These are phyloP conservation scores for Debaryomycetaceae sp. DNA, from an alignment of 1,139 yeast species.

Conservation along the genomic window DNA sequence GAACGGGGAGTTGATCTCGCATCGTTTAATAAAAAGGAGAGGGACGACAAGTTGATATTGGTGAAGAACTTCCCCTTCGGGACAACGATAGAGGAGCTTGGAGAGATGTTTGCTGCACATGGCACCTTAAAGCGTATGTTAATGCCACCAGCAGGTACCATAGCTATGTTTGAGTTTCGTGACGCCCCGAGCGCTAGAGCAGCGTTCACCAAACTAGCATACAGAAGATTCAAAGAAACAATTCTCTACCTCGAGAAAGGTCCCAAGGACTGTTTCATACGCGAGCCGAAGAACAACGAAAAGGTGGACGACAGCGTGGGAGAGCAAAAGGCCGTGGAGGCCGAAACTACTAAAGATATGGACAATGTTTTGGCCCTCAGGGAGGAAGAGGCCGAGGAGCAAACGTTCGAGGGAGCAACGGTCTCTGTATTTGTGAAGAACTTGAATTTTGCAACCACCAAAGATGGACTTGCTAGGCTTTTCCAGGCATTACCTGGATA, in stretches of 20 bases:
- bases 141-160: conserved; percentile 97
- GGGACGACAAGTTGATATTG: conserved; percentile 77
- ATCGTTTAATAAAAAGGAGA: conserved; percentile 65
- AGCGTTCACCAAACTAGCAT: conserved; percentile 86
- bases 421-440: conserved; percentile 90
- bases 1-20: conserved; percentile 79
- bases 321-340: conserved; percentile 26
- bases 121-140: conserved; percentile 79
- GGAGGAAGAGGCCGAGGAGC: conserved; percentile 37
- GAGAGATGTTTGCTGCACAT: conserved; percentile 73
- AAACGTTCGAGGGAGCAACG: conserved; percentile 59
- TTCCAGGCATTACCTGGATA: conserved; percentile 78
- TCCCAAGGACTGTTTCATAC: conserved; percentile 74
- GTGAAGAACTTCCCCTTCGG: conserved; percentile 91
- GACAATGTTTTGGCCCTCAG: conserved; percentile 2
- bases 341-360: conserved; percentile 16
- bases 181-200: conserved; percentile 82
- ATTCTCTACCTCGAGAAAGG: conserved; percentile 92
- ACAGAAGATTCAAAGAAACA: conserved; percentile 80
- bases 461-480: conserved; percentile 50
- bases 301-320: conserved; percentile 8
- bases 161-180: conserved; percentile 90
- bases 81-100: conserved; percentile 73
- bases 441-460: conserved; percentile 78
- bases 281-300: conserved; percentile 48